Conservation (phyloP, 139 green algal species). For the Chlorella sp. region DNA sequence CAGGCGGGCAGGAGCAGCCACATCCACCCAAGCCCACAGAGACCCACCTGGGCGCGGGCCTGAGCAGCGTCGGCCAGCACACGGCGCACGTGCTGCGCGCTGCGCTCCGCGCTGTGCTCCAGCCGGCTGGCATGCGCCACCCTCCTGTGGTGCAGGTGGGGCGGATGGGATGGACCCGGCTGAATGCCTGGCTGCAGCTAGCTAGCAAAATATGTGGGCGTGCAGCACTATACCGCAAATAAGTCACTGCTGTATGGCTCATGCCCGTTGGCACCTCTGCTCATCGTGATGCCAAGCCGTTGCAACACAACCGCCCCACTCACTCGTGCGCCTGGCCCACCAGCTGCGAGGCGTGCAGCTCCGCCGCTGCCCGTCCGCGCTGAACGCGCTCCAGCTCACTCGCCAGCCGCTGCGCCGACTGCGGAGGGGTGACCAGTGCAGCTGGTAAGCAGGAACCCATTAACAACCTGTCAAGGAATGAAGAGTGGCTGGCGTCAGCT, state of each 20-base stretch:
- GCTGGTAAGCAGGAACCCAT: too few species aligned
- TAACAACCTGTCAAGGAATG: too few species aligned
- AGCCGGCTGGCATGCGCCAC: background rate
- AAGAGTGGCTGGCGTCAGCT: background rate
- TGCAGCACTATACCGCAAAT: background rate
- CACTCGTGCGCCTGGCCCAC: background rate
- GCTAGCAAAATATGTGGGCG: background rate
- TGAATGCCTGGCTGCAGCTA: background rate
- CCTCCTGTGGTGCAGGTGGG: background rate
- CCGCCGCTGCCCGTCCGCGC: background rate
- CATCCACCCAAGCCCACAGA: too few species aligned
- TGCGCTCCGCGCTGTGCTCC: background rate
- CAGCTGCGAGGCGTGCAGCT: constrained; percentile 24
- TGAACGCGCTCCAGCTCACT: background rate
- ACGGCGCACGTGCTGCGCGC: background rate
- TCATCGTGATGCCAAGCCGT: too few species aligned
- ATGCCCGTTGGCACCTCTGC: too few species aligned
- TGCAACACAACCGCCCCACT: background rate
- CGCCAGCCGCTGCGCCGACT: background rate
- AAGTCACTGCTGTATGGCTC: background rate
- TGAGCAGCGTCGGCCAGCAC: background rate
- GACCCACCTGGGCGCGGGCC: background rate
- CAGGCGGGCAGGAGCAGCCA: too few species aligned
- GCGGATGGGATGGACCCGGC: background rate
- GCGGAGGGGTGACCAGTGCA: too few species aligned